phyloP scores from a whole-genome alignment of 1,139 yeast species.

The Citeromyces siamensis region DNA sequence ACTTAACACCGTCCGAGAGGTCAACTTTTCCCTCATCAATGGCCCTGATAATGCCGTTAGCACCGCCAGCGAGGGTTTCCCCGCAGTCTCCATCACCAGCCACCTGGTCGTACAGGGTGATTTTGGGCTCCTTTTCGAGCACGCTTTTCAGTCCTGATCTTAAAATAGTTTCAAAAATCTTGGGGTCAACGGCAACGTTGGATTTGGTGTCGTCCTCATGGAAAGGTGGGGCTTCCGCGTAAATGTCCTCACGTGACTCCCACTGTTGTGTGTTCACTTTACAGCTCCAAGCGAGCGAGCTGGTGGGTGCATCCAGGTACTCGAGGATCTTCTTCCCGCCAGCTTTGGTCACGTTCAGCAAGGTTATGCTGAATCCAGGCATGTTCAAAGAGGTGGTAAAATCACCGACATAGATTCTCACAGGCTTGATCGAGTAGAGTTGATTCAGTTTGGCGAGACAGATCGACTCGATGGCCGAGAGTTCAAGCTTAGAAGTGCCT shows the following conservation, averaged over 20 bases:
- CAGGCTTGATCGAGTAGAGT: conserved; percentile 47
- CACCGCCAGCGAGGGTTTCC: conserved; percentile 77
- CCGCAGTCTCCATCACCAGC: conserved; percentile 99
- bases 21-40: conserved; percentile 28
- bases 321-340: conserved; percentile 27
- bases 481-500: conserved; percentile 70
- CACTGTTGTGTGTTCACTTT: conserved; percentile 20
- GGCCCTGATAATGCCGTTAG: conserved; percentile 51
- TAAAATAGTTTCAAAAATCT: conserved; percentile 25
- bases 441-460: conserved; percentile 28
- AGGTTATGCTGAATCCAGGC: conserved; percentile 80
- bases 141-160: conserved; percentile 35
- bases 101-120: conserved; percentile 74
- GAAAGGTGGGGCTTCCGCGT: conserved; percentile 21
- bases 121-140: conserved; percentile 57
- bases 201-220: conserved; percentile 16
- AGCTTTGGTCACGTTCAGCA: conserved; percentile 50
- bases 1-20: conserved; percentile 35
- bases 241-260: conserved; percentile 21
- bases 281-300: conserved; percentile 74
- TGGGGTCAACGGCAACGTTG: conserved; percentile 29
- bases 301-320: conserved; percentile 55
- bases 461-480: conserved; percentile 48
- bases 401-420: conserved; percentile 56
- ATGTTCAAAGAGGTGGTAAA: conserved; percentile 81